Conservation (phyloP, 495 filamentous ascomycete genomes). For the Penicillium bovifimosum region DNA sequence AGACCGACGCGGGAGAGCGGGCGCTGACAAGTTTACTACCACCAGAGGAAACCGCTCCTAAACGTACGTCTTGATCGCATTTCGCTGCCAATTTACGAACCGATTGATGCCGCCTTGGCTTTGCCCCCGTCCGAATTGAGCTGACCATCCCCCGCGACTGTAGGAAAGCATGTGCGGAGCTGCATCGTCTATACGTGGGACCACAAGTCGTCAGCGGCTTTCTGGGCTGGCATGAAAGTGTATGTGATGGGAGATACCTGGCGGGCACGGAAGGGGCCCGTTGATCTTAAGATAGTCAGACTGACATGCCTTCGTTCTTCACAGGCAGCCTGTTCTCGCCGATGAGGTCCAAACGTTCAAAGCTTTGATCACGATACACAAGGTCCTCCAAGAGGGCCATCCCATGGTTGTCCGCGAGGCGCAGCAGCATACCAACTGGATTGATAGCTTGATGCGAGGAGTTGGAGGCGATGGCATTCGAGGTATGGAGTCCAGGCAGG, state of each 20-base stretch:
- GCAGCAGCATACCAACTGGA: conserved; percentile 80
- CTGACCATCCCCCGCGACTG: conserved; percentile 4
- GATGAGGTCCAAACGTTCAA: conserved; percentile 96
- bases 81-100: neutral
- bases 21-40: conserved; percentile 26
- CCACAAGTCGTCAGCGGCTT: conserved; percentile 92
- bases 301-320: conserved; percentile 12
- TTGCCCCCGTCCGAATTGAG: neutral
- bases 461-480: conserved; percentile 80
- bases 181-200: conserved; percentile 99
- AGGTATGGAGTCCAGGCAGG: conserved; percentile 39
- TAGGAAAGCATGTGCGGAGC: conserved; percentile 92
- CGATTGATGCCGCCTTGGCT: conserved; percentile 8
- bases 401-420: conserved; percentile 82
- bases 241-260: conserved; percentile 37
- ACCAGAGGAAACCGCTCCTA: conserved; percentile 86
- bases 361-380: conserved; percentile 86
- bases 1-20: conserved; percentile 4
- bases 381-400: conserved; percentile 95
- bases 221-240: conserved; percentile 99
- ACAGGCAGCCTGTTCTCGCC: conserved; percentile 86
- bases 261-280: neutral
- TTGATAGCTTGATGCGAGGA: conserved; percentile 85
- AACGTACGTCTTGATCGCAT: conserved; percentile 53
- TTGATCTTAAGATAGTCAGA: neutral